Base-by-base conservation (phyloP, 495 filamentous ascomycete genomes). In the Penicillium subrubescens region DNA sequence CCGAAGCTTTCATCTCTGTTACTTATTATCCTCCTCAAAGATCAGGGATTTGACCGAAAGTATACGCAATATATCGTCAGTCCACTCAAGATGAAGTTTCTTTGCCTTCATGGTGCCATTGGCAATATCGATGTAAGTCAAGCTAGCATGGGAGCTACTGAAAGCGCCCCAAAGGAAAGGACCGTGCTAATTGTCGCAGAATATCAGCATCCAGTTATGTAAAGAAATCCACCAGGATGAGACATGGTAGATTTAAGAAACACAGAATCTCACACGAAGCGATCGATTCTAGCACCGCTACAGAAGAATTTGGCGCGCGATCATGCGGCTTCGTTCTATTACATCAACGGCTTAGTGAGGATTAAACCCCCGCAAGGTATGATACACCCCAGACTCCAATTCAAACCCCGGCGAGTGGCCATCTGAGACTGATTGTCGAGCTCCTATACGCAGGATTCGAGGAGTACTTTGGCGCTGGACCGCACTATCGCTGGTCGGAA, bases 121-220 rank as follows among this genome's bases (percentile, higher is more conserved):
- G 72, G 72, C 62, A 75, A 75, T 37, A 62, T 73, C 11, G 64
- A 75, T 33, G 72, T 75, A 65, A n/a, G 70, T 70, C 8, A 57
- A 39, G 8, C 19, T 19, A 12, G 5, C 2, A 51, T 14, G 5
- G 10, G 3, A 50, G 46, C 3, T 7, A 50, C 3, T 29, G 1
- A 21, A 15, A 21, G 23, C 4, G 0, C 23, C 3, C 11, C 3
- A 5, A 27, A n/a, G 12, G 51, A 34, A 56, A 58, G 39, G 50
- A 14, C 23, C 25, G 25, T 43, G 31, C 58, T 66, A 23, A 65
- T 17, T 56, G 8, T 23, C 10, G 31, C 60, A 84, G 83, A 86
- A 84, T 73, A 84, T 86, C 57, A 71, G 75, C 59, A 81, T 86
- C 55, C 83, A 86, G 61, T 73, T 86, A 17, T 78, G 82, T 70